phyloP scores from a whole-genome alignment of 805 yeast species.

The Saturnispora sekii region DNA sequence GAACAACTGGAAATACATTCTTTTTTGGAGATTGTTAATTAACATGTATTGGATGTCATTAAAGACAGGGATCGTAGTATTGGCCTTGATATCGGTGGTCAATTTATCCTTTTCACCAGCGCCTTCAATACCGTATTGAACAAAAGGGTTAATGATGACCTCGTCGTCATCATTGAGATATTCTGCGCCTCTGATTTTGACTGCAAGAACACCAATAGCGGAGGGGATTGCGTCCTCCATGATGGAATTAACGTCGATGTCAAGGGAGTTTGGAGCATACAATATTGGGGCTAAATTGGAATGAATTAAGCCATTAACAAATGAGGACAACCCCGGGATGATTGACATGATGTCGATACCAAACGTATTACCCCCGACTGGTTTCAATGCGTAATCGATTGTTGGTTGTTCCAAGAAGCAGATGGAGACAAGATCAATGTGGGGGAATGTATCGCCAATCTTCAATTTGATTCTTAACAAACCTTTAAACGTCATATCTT shows the following conservation, averaged over 20 bases:
- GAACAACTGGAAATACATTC: constrained; percentile 43
- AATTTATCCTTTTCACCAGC: constrained; percentile 19
- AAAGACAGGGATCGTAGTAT: constrained; percentile 50
- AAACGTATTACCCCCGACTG: constrained; percentile 83
- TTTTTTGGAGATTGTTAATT: constrained; percentile 46
- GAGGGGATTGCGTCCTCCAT: constrained; percentile 56
- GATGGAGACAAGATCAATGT: constrained; percentile 59
- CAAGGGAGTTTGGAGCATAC: constrained; percentile 75
- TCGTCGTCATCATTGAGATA: constrained; percentile 32
- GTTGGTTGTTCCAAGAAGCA: constrained; percentile 70
- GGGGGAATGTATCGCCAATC: constrained; percentile 64
- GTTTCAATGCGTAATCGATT: constrained; percentile 72
- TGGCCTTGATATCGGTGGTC: constrained; percentile 49
- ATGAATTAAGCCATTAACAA: constrained; percentile 63
- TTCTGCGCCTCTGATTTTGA: constrained; percentile 47
- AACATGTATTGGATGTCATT: constrained; percentile 56
- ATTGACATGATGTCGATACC: constrained; percentile 80
- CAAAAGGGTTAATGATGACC: constrained; percentile 38
- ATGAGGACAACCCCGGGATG: constrained; percentile 67
- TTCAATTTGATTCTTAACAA: constrained; percentile 54
- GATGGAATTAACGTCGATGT: constrained; percentile 63
- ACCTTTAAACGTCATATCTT: constrained; percentile 70
- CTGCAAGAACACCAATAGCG: constrained; percentile 60
- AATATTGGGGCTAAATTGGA: constrained; percentile 65
- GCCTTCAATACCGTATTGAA: constrained; percentile 28